Evolutionary conservation across 495 filamentous ascomycete species (phyloP).

Genomic region (Astrocystis sublimbata): DNA sequence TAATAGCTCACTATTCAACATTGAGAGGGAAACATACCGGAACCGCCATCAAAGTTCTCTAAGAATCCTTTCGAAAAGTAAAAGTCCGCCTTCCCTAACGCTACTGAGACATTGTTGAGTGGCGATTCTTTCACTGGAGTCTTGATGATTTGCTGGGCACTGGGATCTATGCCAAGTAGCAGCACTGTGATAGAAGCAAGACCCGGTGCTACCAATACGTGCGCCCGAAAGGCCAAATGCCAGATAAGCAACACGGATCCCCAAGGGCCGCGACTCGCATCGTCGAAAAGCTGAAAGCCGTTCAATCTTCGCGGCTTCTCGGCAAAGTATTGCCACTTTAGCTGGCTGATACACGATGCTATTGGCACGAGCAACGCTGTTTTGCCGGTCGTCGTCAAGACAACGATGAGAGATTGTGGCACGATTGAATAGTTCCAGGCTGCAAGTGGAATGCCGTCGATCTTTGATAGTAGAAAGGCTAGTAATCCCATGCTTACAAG

Average conservation of each 20-base stretch:
- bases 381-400: conserved; percentile 45
- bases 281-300: conserved; percentile 47
- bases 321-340: conserved; percentile 53
- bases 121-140: conserved; percentile 10
- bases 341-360: conserved; percentile 43
- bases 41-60: not conserved
- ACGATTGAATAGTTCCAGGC: conserved; percentile 46
- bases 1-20: no score
- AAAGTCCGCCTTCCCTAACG: conserved; percentile 1
- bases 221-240: conserved; percentile 9
- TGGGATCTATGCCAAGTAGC: conserved; percentile 23
- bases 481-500: conserved; percentile 26
- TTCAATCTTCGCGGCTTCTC: conserved; percentile 34
- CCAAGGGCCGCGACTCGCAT: conserved; percentile 34
- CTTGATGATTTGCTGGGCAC: conserved; percentile 24
- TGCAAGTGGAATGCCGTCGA: conserved; percentile 36
- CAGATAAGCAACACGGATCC: conserved; percentile 23
- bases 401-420: conserved; percentile 48
- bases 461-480: conserved; percentile 38
- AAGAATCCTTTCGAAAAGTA: conserved; percentile 15
- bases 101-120: conserved; percentile 8
- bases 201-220: conserved; percentile 7
- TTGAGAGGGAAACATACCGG: conserved; percentile 5
- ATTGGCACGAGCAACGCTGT: conserved; percentile 38
- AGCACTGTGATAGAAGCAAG: conserved; percentile 24